These are phyloP conservation scores for Trichoderma afroharzianum DNA, from an alignment of 2,329 filamentous ascomycete genomes.

Conservation along the genomic window DNA sequence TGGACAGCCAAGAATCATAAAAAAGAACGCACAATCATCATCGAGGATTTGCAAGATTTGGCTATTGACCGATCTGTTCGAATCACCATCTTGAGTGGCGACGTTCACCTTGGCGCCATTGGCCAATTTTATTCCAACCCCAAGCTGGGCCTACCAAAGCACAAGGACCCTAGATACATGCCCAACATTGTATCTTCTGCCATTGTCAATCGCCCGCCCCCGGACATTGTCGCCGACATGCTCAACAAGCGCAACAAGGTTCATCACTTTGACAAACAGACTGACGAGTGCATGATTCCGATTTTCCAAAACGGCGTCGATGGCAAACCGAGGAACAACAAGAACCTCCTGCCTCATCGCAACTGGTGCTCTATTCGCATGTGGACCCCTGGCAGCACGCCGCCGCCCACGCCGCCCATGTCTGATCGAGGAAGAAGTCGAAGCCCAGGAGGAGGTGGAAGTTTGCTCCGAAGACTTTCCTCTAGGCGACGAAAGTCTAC, in stretches of 20 bases:
- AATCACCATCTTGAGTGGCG: constrained; percentile 87
- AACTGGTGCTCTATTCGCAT: constrained; percentile 94
- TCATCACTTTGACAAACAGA: constrained; percentile 68
- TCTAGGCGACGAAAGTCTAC: constrained; percentile 33
- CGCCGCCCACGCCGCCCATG: constrained; percentile 61
- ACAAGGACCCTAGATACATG: constrained; percentile 94
- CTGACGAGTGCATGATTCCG: constrained; percentile 93
- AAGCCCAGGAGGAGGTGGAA: constrained; percentile 35
- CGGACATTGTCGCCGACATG: constrained; percentile 82
- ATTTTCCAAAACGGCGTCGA: constrained; percentile 89
- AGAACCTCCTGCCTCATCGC: constrained; percentile 77
- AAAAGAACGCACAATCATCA: constrained; percentile 76
- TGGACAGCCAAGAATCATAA: constrained; percentile 98
- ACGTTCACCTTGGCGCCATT: constrained; percentile 87
- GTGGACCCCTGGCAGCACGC: constrained; percentile 75
- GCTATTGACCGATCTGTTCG: constrained; percentile 90
- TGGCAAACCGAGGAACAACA: constrained; percentile 86
- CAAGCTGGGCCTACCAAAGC: constrained; percentile 73
- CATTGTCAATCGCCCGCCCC: constrained; percentile 88
- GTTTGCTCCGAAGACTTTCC: constrained; percentile 46
- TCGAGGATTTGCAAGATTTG: constrained; percentile 89
- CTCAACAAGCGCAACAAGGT: constrained; percentile 90
- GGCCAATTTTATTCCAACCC: constrained; percentile 95
- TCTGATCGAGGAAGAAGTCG: constrained; percentile 44
- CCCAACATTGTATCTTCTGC: constrained; percentile 91